These are phyloP conservation scores for Starmerella potacharoeniae DNA, from an alignment of 805 yeast species.

Conservation along the genomic window DNA sequence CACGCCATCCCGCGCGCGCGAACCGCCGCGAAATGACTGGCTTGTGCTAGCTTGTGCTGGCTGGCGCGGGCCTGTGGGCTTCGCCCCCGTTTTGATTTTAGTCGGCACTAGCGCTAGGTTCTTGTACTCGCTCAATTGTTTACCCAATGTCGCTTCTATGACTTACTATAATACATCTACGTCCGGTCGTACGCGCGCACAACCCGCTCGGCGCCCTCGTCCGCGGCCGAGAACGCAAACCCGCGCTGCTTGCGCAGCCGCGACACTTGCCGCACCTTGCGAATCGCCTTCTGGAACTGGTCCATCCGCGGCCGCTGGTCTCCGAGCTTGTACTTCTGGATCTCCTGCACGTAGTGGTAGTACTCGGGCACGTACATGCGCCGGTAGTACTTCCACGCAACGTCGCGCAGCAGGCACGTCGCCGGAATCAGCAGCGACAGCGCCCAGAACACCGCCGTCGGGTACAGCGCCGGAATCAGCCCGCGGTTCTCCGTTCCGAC, in stretches of 20 bases:
- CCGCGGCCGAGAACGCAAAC: conserved; percentile 93
- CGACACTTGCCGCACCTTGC: conserved; percentile 96
- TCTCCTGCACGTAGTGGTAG: conserved; percentile 91
- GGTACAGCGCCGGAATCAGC: conserved; percentile 60
- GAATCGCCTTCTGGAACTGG: conserved; percentile 90
- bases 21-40: too few species aligned
- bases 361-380: conserved; percentile 85
- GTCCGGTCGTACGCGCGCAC: conserved; percentile 72
- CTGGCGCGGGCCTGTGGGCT: too few species aligned
- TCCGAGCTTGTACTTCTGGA: conserved; percentile 87
- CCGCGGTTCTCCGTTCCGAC: conserved; percentile 83
- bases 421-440: conserved; percentile 61
- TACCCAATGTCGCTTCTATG: too few species aligned
- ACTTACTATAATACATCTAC: background rate
- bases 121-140: too few species aligned
- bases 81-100: too few species aligned
- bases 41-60: too few species aligned
- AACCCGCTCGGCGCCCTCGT: conserved; percentile 83
- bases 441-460: conserved; percentile 75
- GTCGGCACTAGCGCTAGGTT: too few species aligned
- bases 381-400: conserved; percentile 88
- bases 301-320: conserved; percentile 94
- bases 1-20: too few species aligned
- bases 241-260: conserved; percentile 98
- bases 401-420: conserved; percentile 73